A percentile compares a stretch with the other conserved stretches of the same genome.
Evolutionary conservation across 2,329 filamentous ascomycete genomes (phyloP).

Genomic region (Magnaporthiopsis poae): DNA sequence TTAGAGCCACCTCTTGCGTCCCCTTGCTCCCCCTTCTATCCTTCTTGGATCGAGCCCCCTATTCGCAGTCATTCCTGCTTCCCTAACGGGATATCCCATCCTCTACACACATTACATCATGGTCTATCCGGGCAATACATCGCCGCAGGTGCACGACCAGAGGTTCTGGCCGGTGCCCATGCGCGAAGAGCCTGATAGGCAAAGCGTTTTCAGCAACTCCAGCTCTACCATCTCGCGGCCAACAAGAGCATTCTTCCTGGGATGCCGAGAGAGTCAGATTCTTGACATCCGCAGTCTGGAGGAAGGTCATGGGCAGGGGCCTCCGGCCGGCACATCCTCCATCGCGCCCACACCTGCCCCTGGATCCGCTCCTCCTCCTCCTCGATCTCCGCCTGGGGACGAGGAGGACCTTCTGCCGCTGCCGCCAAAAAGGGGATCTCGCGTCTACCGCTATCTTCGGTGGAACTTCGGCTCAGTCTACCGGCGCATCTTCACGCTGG

Average conservation of each 20-base stretch:
- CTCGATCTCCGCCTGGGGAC: no score
- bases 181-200: slow-evolving; percentile 1
- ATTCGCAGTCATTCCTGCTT: background rate
- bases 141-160: background rate
- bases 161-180: background rate
- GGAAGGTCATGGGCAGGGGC: background rate
- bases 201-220: slow-evolving; percentile 7
- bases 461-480: slow-evolving; percentile 27
- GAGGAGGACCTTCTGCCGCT: background rate
- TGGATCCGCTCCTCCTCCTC: background rate
- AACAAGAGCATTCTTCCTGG: slow-evolving; percentile 4
- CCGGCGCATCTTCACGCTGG: slow-evolving; percentile 30
- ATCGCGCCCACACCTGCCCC: background rate
- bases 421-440: slow-evolving; percentile 4
- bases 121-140: background rate
- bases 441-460: slow-evolving; percentile 17
- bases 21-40: background rate
- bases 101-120: background rate
- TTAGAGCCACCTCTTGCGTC: no score
- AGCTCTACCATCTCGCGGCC: background rate
- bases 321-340: background rate
- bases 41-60: background rate
- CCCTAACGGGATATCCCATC: background rate
- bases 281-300: slow-evolving; percentile 1
- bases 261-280: slow-evolving; percentile 1